phyloP scores from a whole-genome alignment of 495 filamentous ascomycete species.

The Hamigera avellanea region DNA sequence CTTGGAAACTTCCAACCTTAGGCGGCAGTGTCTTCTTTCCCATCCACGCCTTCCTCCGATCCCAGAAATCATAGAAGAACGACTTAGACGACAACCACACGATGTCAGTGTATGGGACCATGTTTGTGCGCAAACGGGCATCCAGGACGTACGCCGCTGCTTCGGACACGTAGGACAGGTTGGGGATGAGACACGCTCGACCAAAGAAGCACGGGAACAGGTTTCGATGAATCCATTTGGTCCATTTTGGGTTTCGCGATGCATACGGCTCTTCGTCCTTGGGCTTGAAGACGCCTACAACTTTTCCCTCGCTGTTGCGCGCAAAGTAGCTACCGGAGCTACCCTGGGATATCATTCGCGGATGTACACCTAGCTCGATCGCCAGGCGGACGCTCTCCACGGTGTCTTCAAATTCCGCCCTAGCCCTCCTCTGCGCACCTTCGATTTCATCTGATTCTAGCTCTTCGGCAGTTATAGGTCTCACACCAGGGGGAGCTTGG shows the following conservation, averaged over 20 bases:
- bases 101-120: slow-evolving; percentile 94
- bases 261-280: slow-evolving; percentile 99
- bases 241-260: slow-evolving; percentile 86
- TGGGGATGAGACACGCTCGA: slow-evolving; percentile 90
- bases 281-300: slow-evolving; percentile 96
- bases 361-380: slow-evolving; percentile 87
- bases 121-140: slow-evolving; percentile 73
- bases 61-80: slow-evolving; percentile 97
- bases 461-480: slow-evolving; percentile 63
- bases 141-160: slow-evolving; percentile 94
- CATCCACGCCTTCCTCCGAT: slow-evolving; percentile 75
- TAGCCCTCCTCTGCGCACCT: slow-evolving; percentile 48
- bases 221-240: slow-evolving; percentile 90
- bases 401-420: slow-evolving; percentile 71
- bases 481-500: slow-evolving; percentile 74
- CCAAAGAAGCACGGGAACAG: slow-evolving; percentile 97
- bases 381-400: slow-evolving; percentile 84
- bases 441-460: slow-evolving; percentile 50
- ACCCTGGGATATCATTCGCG: slow-evolving; percentile 90
- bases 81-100: slow-evolving; percentile 91
- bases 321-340: slow-evolving; percentile 98
- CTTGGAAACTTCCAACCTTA: slow-evolving; percentile 93
- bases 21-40: slow-evolving; percentile 79
- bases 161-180: slow-evolving; percentile 98
- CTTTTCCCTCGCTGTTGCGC: slow-evolving; percentile 77